Percentiles rank a stretch among this genome's conserved stretches.
Conservation (phyloP, 257 asterid genomes). For the Agastache rugosa region DNA sequence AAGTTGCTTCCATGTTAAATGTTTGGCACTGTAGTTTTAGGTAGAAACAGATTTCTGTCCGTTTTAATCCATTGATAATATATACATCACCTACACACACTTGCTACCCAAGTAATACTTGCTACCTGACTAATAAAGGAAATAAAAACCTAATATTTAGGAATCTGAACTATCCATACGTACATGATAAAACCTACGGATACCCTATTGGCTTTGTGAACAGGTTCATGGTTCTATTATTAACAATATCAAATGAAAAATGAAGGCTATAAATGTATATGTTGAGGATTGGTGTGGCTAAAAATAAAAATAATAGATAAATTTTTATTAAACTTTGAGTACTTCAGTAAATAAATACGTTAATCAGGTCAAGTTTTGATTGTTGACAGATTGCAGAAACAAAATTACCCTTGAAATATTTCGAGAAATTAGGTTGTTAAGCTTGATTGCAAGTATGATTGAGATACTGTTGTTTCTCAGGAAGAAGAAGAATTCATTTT, state of each 20-base stretch:
- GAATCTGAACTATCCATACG: no score
- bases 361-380: background rate
- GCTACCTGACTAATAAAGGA: no score
- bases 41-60: no score
- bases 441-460: background rate
- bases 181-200: background rate
- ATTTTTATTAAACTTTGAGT: background rate
- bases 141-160: no score
- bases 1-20: background rate
- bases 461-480: background rate
- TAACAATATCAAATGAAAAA: background rate
- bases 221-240: background rate
- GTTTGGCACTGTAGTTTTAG: background rate
- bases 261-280: background rate
- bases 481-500: background rate
- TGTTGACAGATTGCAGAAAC: conserved; percentile 6
- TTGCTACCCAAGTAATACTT: no score
- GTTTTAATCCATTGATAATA: no score
- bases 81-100: no score
- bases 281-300: background rate
- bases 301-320: background rate
- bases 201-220: conserved; percentile 10
- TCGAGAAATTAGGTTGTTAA: background rate
- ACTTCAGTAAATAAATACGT: background rate
- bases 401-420: background rate